Evolutionary conservation across 441 rosid genomes (phyloP), one percentile per base, ranked within the genome.

Genomic region (Gossypium davidsonii): DNA sequence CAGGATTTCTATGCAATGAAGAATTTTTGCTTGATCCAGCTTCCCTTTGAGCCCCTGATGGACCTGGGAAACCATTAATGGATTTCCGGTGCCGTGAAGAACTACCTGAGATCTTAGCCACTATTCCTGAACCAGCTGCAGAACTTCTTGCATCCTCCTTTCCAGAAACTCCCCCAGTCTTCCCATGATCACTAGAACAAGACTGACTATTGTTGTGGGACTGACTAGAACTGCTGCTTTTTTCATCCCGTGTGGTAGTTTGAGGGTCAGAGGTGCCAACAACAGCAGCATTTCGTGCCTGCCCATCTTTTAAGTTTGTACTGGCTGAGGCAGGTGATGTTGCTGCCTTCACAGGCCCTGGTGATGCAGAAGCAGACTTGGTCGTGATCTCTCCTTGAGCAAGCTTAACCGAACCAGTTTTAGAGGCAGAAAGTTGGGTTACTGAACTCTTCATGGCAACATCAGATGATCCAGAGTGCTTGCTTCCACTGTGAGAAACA

Each of bases 201-300:
- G 93, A 85, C 63, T 88, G 97, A 76, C 90, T 87, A 67, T 88
- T 91, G 77, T 87, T 91, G 76, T 83, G 90, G 58, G 97, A 91
- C 74, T 84, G 94, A 79, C 97, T 87, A 46, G 97, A 88, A 79
- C 91, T 81, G 79, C 93, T 86, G 80, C 94, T 90, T 79, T 86
- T 88, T 75, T 91, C 95, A 23, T 85, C 94, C 75, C 79, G 85
- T 0, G 76, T 71, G 12, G 76, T 58, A 52, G 85, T 26, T 21
- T 74, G 34, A 77, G 90, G 85, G 65, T 88, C 93, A 25, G 85
- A 74, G 10, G 52, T 62, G 17, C 84, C 82, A 74, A 70, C 77
- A 61, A 73, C 88, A 77, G 62, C 74, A 46, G 72, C 66, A 79
- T 80, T 83, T 9, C 87, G 81, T 28, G 79, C 56, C 20, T 81